Percentiles rank a stretch among this genome's conserved stretches.
Evolutionary conservation across 176 grass and related monocot genomes (phyloP).

Genomic region (Musa troglodytarum): DNA sequence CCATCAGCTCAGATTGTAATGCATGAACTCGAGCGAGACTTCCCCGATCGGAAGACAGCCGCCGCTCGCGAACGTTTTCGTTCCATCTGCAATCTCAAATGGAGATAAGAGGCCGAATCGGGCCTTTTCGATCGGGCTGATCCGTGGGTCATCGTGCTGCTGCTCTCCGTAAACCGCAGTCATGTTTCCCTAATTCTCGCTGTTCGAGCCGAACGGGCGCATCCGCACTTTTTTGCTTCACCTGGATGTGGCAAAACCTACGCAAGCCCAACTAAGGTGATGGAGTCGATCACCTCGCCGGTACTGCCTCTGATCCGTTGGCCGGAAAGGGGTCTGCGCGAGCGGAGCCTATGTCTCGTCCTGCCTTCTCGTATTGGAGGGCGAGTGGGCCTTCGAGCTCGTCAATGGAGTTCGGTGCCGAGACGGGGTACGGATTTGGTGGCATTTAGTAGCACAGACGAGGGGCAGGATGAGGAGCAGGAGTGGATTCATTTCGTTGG

Average conservation of each 20-base stretch:
- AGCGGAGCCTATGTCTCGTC: neutral
- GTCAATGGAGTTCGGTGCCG: neutral
- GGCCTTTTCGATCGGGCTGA: too few relatives aligned
- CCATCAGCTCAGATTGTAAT: too few relatives aligned
- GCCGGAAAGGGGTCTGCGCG: neutral
- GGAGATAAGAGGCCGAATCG: too few relatives aligned
- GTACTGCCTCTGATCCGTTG: neutral
- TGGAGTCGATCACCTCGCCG: neutral
- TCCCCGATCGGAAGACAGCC: too few relatives aligned
- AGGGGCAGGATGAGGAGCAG: neutral
- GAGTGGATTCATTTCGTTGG: conserved; percentile 16
- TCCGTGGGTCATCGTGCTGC: too few relatives aligned
- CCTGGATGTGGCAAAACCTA: neutral
- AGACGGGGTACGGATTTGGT: neutral
- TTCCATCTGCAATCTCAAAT: too few relatives aligned
- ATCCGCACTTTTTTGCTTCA: too few relatives aligned
- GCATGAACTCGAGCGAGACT: too few relatives aligned
- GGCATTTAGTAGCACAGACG: neutral
- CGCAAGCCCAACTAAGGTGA: neutral
- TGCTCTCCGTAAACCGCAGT: too few relatives aligned
- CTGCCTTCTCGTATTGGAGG: neutral
- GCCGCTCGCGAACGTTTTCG: too few relatives aligned
- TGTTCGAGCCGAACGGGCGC: too few relatives aligned
- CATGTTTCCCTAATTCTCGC: too few relatives aligned
- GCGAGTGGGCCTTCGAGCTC: neutral